A percentile compares a stretch with the other conserved stretches of the same genome.
phyloP scores from a whole-genome alignment of 2,329 filamentous ascomycete genomes.

The Fusarium hostae region DNA sequence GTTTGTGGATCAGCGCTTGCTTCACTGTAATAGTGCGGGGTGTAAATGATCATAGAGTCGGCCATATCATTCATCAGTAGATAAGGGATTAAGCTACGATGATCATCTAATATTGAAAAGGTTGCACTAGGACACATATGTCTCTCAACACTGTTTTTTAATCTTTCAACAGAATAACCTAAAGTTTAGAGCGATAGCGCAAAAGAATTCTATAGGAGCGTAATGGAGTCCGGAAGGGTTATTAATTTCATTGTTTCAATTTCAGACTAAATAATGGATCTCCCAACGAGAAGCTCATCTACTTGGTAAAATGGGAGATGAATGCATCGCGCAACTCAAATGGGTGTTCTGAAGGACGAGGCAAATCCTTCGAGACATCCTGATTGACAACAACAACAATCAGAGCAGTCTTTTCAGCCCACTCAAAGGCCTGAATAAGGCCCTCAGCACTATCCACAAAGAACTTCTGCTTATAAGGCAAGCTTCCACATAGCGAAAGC shows the following conservation, averaged over 20 bases:
- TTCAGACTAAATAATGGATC: neutral
- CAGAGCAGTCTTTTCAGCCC: constrained; percentile 7
- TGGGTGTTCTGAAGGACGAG: neutral
- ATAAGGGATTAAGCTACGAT: neutral
- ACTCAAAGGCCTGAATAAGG: constrained; percentile 11
- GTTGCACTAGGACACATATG: no score
- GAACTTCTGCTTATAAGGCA: constrained; percentile 19
- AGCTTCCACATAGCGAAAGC: constrained; percentile 1
- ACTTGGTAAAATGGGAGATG: neutral
- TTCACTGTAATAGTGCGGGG: neutral
- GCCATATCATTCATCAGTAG: neutral
- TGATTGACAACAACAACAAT: constrained; percentile 12
- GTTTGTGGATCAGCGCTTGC: neutral
- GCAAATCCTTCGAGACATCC: neutral
- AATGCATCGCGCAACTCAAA: neutral
- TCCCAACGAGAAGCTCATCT: neutral
- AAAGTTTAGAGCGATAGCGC: no score
- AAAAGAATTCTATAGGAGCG: neutral
- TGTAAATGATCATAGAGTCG: neutral
- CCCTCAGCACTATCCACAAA: constrained; percentile 15
- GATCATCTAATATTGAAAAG: neutral
- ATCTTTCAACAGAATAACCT: neutral
- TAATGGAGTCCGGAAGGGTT: no score
- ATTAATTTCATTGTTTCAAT: neutral
- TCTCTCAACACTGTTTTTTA: no score